Conservation (phyloP, 83 land plant genomes). For the Picea mariana region DNA sequence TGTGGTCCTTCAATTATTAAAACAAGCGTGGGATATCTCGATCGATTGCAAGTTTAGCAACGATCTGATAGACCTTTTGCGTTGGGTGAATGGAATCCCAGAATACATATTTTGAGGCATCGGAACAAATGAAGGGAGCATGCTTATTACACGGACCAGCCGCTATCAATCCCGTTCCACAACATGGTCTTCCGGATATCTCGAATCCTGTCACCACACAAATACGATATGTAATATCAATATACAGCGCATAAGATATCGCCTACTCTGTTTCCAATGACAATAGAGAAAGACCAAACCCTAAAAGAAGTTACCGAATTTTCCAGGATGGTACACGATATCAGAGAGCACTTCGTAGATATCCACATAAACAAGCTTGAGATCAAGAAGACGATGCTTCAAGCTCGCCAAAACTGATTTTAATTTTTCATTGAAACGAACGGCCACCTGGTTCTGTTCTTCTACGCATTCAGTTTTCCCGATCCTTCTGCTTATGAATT, state of each 20-base stretch:
- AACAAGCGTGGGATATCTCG: neutral
- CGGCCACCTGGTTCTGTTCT: neutral
- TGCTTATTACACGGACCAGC: neutral
- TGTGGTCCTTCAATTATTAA: no score
- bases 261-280: no score
- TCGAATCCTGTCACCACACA: neutral
- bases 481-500: no score
- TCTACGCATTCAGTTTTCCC: neutral
- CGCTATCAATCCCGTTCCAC: neutral
- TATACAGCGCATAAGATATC: no score
- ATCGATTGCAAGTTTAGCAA: neutral
- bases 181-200: neutral
- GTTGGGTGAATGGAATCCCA: constrained; percentile 72
- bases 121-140: constrained; percentile 20
- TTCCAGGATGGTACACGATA: neutral
- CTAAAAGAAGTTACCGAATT: neutral
- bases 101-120: constrained; percentile 41
- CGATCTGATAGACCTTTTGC: constrained; percentile 36
- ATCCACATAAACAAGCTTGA: no score
- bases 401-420: no score
- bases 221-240: neutral
- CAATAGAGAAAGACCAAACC: neutral
- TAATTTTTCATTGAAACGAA: neutral
- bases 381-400: neutral
- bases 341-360: no score